These are phyloP conservation scores for Ascobolus immersus DNA, from an alignment of 495 filamentous ascomycete species.

Conservation along the genomic window DNA sequence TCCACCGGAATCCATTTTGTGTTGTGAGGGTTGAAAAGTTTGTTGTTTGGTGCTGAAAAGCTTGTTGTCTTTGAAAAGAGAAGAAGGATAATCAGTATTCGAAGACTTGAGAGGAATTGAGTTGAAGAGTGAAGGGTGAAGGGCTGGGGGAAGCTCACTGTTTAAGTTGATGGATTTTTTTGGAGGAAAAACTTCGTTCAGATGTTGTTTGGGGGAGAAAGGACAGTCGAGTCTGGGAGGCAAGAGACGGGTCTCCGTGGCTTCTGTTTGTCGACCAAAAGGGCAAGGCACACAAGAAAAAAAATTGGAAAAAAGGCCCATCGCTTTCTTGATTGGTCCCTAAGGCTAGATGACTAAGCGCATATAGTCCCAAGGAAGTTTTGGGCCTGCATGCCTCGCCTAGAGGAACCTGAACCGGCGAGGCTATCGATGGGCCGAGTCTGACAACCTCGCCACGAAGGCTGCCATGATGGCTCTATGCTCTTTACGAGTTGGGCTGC, in stretches of 20 bases:
- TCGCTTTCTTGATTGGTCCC: no score
- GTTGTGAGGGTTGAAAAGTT: no score
- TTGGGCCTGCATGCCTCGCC: no score
- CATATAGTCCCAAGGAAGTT: background rate
- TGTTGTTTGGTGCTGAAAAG: constrained; percentile 15
- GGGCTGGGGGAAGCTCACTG: background rate
- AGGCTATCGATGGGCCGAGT: no score
- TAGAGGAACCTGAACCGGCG: no score
- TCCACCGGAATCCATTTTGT: constrained; percentile 22
- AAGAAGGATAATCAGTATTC: no score
- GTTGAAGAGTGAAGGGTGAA: background rate
- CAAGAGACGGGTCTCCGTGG: constrained; percentile 1
- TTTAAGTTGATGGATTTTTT: no score
- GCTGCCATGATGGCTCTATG: no score
- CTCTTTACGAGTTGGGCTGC: no score
- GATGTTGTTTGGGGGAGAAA: constrained; percentile 5
- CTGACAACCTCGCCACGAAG: no score
- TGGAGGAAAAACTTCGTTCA: background rate
- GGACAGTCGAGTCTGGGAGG: constrained; percentile 3
- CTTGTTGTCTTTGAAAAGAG: no score
- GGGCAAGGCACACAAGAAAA: background rate
- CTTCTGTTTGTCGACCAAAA: no score
- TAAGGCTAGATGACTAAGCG: background rate
- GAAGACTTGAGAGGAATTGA: constrained; percentile 3
- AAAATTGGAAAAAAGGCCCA: background rate